phyloP scores from a whole-genome alignment of 768 basidiomycete genomes.

The Boletus barrowsii region DNA sequence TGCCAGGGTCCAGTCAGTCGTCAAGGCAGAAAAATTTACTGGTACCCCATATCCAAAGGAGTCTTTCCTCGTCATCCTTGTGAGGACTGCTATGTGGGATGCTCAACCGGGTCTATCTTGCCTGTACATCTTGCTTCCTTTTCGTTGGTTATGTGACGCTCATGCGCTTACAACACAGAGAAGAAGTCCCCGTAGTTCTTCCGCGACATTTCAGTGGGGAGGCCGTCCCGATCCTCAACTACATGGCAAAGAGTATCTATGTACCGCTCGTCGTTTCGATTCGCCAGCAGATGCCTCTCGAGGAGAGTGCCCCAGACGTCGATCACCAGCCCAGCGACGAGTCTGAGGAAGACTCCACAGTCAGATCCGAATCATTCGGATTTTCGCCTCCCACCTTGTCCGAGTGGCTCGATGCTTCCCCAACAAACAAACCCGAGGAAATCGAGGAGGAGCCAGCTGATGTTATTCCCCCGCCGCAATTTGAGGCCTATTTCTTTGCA shows the following conservation, averaged over 20 bases:
- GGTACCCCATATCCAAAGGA: background rate
- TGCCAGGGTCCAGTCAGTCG: slow-evolving; percentile 3
- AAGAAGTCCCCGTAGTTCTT: slow-evolving; percentile 3
- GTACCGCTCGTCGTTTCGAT: slow-evolving; percentile 3
- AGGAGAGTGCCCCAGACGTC: background rate
- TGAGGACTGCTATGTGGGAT: slow-evolving; percentile 1
- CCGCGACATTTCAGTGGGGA: slow-evolving; percentile 8
- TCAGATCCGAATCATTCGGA: background rate
- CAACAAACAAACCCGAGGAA: background rate
- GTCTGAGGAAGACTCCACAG: background rate
- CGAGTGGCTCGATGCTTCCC: slow-evolving; percentile 2
- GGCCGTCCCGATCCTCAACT: slow-evolving; percentile 1
- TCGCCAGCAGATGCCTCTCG: background rate
- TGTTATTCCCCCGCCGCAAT: background rate
- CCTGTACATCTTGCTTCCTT: background rate
- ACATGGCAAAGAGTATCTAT: background rate
- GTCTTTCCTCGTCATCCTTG: slow-evolving; percentile 4
- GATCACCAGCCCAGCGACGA: background rate
- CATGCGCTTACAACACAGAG: background rate
- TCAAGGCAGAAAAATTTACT: background rate
- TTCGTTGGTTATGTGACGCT: background rate
- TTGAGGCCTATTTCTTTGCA: slow-evolving; percentile 1
- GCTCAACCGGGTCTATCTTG: background rate
- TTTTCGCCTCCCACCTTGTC: slow-evolving; percentile 1
- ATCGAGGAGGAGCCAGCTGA: background rate